Conservation (phyloP, 1,139 yeast genomes). For the Kodamaea sp. region DNA sequence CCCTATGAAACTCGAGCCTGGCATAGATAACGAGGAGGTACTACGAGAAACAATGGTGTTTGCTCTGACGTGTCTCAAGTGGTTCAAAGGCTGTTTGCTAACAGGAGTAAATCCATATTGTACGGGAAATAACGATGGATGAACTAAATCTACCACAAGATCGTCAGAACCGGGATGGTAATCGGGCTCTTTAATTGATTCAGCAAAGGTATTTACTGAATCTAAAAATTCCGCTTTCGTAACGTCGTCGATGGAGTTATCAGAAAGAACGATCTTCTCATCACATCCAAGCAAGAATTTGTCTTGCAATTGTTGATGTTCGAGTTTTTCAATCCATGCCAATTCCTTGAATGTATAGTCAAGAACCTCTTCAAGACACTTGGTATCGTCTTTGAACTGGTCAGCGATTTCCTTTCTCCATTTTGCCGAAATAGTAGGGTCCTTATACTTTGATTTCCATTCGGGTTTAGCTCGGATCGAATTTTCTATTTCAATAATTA, state of each 20-base stretch:
- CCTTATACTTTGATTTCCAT: constrained; percentile 34
- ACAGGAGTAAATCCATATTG: constrained; percentile 36
- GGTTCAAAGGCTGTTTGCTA: constrained; percentile 1
- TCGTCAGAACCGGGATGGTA: constrained; percentile 38
- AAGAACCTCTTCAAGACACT: constrained; percentile 19
- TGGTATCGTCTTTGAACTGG: constrained; percentile 14
- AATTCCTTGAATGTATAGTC: constrained; percentile 29
- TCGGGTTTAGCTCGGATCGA: constrained; percentile 21
- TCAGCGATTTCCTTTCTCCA: constrained; percentile 32
- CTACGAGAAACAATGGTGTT: background rate
- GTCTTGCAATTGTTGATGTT: constrained; percentile 13
- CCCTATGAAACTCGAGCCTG: too few species aligned
- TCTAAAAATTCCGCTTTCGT: constrained; percentile 8
- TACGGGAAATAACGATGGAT: constrained; percentile 44
- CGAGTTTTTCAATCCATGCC: constrained; percentile 27
- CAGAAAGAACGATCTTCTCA: constrained; percentile 21
- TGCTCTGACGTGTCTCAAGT: background rate
- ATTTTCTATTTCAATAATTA: constrained; percentile 10
- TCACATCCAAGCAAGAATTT: constrained; percentile 12
- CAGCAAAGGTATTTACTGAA: constrained; percentile 16
- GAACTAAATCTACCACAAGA: constrained; percentile 42
- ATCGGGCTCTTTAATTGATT: constrained; percentile 23
- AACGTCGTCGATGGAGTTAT: constrained; percentile 11
- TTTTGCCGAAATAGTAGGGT: constrained; percentile 25
- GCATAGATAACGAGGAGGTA: background rate